Evolutionary conservation across 75 land plant species (phyloP).

Genomic region (Picea glauca): DNA sequence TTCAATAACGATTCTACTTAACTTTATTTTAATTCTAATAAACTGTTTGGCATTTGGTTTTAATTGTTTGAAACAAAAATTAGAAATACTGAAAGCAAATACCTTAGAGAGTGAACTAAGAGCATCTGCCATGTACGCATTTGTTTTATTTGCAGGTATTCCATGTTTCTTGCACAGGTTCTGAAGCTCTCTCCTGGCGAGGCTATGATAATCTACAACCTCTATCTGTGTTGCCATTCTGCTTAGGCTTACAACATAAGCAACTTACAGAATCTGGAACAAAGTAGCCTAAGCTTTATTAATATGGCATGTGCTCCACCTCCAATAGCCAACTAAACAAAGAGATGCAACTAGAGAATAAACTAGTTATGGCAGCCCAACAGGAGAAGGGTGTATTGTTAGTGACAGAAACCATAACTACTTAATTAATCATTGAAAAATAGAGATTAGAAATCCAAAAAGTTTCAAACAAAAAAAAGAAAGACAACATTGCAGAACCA

Average conservation of each 20-base stretch:
- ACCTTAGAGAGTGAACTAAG: conserved; percentile 35
- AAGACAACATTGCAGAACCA: no score
- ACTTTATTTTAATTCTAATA: not conserved
- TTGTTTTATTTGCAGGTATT: conserved; percentile 49
- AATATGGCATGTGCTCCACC: not conserved
- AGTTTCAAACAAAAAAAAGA: no score
- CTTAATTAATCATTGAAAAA: no score
- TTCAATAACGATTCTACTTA: not conserved
- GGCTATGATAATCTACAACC: conserved; percentile 9
- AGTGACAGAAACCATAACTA: no score
- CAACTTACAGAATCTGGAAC: conserved; percentile 1
- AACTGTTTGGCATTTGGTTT: not conserved
- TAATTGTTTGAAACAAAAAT: not conserved
- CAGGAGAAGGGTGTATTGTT: no score
- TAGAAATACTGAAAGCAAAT: not conserved
- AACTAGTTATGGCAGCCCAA: no score
- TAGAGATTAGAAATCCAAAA: no score
- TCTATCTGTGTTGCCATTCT: conserved; percentile 1
- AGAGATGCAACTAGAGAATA: no score
- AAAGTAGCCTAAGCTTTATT: not conserved
- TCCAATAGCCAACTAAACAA: no score
- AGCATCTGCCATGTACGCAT: conserved; percentile 36
- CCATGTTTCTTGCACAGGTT: conserved; percentile 56
- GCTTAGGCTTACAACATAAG: not conserved
- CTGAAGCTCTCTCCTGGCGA: conserved; percentile 48